Percentiles rank a stretch among this genome's conserved stretches.
Evolutionary conservation across 2,329 filamentous ascomycete species (phyloP).

Genomic region (Penicillium fuscoglaucum): DNA sequence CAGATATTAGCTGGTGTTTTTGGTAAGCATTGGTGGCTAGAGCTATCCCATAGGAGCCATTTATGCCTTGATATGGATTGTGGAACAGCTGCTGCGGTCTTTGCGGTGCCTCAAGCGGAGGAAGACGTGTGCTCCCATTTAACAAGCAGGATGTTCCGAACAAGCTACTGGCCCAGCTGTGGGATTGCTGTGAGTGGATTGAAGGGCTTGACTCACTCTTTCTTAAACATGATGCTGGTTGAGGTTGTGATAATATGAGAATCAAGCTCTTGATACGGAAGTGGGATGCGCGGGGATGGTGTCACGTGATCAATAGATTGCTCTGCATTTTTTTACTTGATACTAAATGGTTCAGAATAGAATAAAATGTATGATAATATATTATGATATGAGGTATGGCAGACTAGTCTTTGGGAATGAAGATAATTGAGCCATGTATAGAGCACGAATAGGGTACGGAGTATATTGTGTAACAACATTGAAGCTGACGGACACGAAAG

Average conservation of each 20-base stretch:
- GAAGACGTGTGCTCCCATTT: neutral
- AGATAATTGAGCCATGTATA: neutral
- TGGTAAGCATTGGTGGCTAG: constrained; percentile 3
- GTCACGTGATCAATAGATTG: constrained; percentile 3
- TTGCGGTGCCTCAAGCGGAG: neutral
- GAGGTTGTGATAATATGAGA: constrained; percentile 6
- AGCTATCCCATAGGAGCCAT: neutral
- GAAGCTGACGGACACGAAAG: neutral
- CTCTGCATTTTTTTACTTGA: constrained; percentile 14
- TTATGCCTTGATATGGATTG: neutral
- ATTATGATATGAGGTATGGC: neutral
- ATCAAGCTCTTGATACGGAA: constrained; percentile 15
- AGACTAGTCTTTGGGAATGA: neutral
- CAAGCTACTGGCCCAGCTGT: too few species aligned
- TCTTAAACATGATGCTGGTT: constrained; percentile 74
- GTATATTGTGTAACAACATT: neutral
- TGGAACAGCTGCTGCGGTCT: neutral
- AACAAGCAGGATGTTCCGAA: neutral
- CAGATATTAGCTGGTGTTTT: constrained; percentile 12
- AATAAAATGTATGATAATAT: neutral
- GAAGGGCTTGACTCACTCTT: constrained; percentile 66
- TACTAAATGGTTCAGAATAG: neutral
- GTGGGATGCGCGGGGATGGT: constrained; percentile 32
- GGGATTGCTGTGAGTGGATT: neutral
- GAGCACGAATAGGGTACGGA: neutral